These are phyloP conservation scores for Epichloe brachyelytri DNA, from an alignment of 2,329 filamentous ascomycete genomes.

Conservation along the genomic window DNA sequence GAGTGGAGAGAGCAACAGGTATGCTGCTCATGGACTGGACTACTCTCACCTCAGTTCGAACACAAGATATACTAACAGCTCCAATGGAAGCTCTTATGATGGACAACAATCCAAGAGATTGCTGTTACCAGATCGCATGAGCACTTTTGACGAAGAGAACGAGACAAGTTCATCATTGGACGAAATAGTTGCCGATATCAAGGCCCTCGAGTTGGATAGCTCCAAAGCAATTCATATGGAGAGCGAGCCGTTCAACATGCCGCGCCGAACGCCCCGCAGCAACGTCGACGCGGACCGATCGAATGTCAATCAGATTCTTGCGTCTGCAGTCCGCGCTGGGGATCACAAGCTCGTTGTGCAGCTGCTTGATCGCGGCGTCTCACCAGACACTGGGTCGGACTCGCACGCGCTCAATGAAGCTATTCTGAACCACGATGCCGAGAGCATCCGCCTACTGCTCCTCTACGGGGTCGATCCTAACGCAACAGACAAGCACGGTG, in stretches of 20 bases:
- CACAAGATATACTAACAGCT: slow-evolving; percentile 16
- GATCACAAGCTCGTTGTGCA: slow-evolving; percentile 45
- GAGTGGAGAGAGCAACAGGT: slow-evolving; percentile 7
- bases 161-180: slow-evolving; percentile 11
- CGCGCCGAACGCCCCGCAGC: slow-evolving; percentile 37
- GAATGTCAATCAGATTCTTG: slow-evolving; percentile 33
- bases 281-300: slow-evolving; percentile 27
- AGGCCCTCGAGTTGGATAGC: slow-evolving; percentile 27
- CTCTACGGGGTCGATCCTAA: slow-evolving; percentile 47
- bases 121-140: slow-evolving; percentile 14
- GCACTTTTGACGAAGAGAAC: slow-evolving; percentile 15
- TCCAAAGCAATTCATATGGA: slow-evolving; percentile 33
- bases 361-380: slow-evolving; percentile 43
- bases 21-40: slow-evolving; percentile 1
- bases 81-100: slow-evolving; percentile 17
- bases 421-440: slow-evolving; percentile 35
- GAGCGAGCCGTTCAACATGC: slow-evolving; percentile 37
- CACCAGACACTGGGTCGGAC: slow-evolving; percentile 34
- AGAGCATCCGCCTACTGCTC: slow-evolving; percentile 41
- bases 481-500: slow-evolving; percentile 30
- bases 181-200: slow-evolving; percentile 18
- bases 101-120: slow-evolving; percentile 11
- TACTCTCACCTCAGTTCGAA: slow-evolving; percentile 4
- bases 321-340: slow-evolving; percentile 40
- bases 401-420: slow-evolving; percentile 40